phyloP scores from a whole-genome alignment of 768 basidiomycete species.

The Mycena polygramma region DNA sequence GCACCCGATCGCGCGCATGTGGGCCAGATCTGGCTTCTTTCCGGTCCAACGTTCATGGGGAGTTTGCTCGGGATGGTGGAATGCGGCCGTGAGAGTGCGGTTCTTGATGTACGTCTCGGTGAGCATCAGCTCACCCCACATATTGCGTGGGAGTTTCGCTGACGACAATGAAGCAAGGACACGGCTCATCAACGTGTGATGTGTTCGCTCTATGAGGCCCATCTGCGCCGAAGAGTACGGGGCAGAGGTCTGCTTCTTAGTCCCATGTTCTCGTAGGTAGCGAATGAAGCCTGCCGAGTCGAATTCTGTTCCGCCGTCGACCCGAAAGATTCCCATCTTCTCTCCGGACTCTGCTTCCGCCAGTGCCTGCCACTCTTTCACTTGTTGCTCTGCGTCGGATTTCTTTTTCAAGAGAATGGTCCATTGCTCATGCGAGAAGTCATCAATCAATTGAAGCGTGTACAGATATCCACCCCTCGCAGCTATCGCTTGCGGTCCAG shows the following conservation, averaged over 20 bases:
- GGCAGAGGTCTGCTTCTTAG: constrained; percentile 9
- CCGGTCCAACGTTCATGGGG: constrained; percentile 5
- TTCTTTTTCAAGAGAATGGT: not conserved
- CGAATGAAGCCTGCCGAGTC: constrained; percentile 5
- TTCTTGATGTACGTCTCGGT: constrained; percentile 40
- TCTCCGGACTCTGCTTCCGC: constrained; percentile 11
- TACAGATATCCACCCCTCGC: constrained; percentile 12
- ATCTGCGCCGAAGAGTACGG: constrained; percentile 12
- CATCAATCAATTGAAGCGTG: constrained; percentile 19
- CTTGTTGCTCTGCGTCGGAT: not conserved
- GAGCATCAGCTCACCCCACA: constrained; percentile 18
- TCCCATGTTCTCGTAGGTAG: constrained; percentile 18
- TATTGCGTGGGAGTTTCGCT: constrained; percentile 8
- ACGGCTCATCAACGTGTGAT: not conserved
- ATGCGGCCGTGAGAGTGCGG: not conserved
- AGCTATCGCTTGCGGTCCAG: constrained; percentile 6
- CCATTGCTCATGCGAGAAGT: constrained; percentile 9
- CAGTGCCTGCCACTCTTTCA: not conserved
- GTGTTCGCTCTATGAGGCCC: constrained; percentile 14
- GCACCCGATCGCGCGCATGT: constrained; percentile 16
- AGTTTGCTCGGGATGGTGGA: constrained; percentile 3
- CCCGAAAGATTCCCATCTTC: constrained; percentile 9
- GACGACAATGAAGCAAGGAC: constrained; percentile 7
- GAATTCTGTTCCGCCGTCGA: constrained; percentile 6
- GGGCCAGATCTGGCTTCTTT: constrained; percentile 13